phyloP scores from a whole-genome alignment of 371 early-diverging fungal species.

The Zychaea mexicana region DNA sequence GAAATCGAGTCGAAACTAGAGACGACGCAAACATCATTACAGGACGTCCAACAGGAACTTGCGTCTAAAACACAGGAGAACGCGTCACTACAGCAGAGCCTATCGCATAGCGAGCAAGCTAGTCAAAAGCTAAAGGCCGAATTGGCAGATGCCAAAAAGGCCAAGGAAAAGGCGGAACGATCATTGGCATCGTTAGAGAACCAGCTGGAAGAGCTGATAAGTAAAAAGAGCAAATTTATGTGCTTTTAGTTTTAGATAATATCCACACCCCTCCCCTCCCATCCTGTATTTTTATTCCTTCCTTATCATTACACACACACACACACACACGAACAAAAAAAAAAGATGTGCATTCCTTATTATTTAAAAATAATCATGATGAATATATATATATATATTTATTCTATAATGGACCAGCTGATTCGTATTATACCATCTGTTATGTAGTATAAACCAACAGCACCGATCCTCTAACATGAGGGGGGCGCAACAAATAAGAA shows the following conservation, averaged over 20 bases:
- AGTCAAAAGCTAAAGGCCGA: conserved; percentile 18
- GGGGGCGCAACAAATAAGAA: no score
- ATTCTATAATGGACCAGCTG: no score
- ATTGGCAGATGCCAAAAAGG: conserved; percentile 19
- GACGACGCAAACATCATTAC: conserved; percentile 19
- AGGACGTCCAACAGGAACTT: conserved; percentile 3
- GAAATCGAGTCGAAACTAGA: conserved; percentile 20
- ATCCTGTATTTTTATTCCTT: not conserved
- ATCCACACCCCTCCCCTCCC: not conserved
- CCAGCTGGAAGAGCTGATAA: conserved; percentile 33
- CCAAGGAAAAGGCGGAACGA: conserved; percentile 29
- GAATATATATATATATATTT: no score
- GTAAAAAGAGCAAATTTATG: conserved; percentile 38
- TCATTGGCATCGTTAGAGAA: conserved; percentile 24
- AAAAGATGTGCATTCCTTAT: no score
- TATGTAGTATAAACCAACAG: no score
- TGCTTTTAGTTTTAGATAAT: conserved; percentile 24
- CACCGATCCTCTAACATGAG: no score
- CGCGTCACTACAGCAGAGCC: not conserved
- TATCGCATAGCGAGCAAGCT: not conserved
- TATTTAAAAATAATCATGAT: no score
- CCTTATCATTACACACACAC: no score
- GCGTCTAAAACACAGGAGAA: not conserved
- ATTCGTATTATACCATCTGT: no score
- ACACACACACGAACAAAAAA: no score